phyloP scores from a whole-genome alignment of 169 alveolate genomes.

The Cystoisospora suis region DNA sequence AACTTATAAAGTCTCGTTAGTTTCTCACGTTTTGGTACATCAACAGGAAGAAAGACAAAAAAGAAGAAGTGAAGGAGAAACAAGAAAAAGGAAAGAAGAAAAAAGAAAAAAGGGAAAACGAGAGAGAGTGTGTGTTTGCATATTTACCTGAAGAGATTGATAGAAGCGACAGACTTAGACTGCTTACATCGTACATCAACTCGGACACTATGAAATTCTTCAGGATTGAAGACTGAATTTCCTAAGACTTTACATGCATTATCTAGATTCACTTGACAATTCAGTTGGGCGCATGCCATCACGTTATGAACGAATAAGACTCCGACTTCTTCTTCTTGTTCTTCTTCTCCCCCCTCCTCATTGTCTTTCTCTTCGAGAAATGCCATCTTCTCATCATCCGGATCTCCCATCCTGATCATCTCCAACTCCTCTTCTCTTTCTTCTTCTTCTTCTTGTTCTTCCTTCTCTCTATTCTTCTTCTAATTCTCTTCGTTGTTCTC shows the following conservation, averaged over 20 bases:
- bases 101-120: neutral
- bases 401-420: no score
- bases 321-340: slow-evolving; percentile 31
- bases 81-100: neutral
- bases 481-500: neutral
- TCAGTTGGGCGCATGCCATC: slow-evolving; percentile 45
- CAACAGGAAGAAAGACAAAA: no score
- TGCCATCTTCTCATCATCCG: neutral
- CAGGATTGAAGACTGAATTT: slow-evolving; percentile 39
- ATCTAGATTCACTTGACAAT: slow-evolving; percentile 21
- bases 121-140: no score
- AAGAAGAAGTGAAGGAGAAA: neutral
- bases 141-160: slow-evolving; percentile 39
- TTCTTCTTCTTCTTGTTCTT: no score
- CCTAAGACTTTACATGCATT: slow-evolving; percentile 37
- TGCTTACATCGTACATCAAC: slow-evolving; percentile 55
- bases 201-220: slow-evolving; percentile 40
- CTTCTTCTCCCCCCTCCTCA: neutral
- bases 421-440: no score
- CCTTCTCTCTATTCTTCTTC: no score
- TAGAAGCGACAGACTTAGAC: slow-evolving; percentile 44
- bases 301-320: slow-evolving; percentile 41
- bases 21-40: no score
- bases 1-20: no score
- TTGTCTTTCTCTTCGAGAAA: neutral